These are phyloP conservation scores for Suillus spraguei DNA, from an alignment of 768 basidiomycete species.

Conservation along the genomic window DNA sequence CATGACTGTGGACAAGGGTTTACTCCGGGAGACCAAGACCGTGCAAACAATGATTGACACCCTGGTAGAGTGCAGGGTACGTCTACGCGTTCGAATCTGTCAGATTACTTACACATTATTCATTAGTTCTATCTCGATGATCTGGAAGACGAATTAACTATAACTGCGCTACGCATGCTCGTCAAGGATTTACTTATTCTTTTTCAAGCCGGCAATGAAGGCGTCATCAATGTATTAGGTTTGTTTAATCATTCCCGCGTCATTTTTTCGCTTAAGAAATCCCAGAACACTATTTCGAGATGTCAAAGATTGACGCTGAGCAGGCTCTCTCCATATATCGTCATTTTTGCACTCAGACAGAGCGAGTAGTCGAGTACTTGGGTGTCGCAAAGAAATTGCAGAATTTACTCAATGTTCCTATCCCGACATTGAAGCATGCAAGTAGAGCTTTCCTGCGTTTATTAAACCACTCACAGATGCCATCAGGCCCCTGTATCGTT, in stretches of 20 bases:
- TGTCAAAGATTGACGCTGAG: slow-evolving; percentile 91
- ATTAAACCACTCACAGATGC: slow-evolving; percentile 7
- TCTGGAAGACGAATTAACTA: slow-evolving; percentile 88
- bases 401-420: slow-evolving; percentile 89
- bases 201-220: slow-evolving; percentile 97
- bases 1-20: slow-evolving; percentile 95
- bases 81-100: slow-evolving; percentile 31
- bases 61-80: slow-evolving; percentile 83
- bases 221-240: slow-evolving; percentile 82
- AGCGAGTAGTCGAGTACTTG: slow-evolving; percentile 90
- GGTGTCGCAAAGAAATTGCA: slow-evolving; percentile 91
- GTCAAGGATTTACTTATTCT: slow-evolving; percentile 95
- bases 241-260: slow-evolving; percentile 36
- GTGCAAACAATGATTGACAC: slow-evolving; percentile 91
- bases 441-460: slow-evolving; percentile 26
- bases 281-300: slow-evolving; percentile 95
- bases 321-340: slow-evolving; percentile 88
- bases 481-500: slow-evolving; percentile 89
- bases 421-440: slow-evolving; percentile 93
- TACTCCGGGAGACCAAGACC: slow-evolving; percentile 87
- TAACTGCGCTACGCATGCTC: slow-evolving; percentile 87
- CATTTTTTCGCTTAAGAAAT: slow-evolving; percentile 16
- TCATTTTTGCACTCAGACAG: slow-evolving; percentile 92
- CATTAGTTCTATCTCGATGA: slow-evolving; percentile 91
- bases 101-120: slow-evolving; percentile 3